Base-by-base conservation (phyloP, 805 yeast species). In the Saturnispora sanitii region DNA sequence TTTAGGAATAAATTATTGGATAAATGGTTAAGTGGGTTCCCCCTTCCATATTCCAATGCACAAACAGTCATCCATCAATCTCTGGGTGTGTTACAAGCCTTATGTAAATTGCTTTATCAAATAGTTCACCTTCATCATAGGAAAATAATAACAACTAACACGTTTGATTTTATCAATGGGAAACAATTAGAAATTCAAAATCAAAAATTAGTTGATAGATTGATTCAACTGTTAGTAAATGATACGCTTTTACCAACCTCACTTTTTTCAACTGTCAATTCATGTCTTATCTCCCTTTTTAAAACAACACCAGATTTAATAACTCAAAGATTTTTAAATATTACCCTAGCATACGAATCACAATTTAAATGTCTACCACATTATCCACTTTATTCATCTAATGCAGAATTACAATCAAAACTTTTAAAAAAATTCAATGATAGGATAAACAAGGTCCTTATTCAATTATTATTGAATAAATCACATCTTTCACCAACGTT, bases 31-130 rank as follows among this genome's bases (percentile, higher is more conserved):
- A 48, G 71, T 7, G 7, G n/a, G n/a, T 77, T 67, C 49, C 86
- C 85, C 4, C 65, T 76, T 41, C 57, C 62, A 17, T 60, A 68
- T 13, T 60, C 67, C 16, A 75, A 67, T 40, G 64, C 66, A 33
- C 83, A 73, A 45, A 65, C 67, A 28, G 78, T 74, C 49, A 50
- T 59, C 23, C 52, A 64, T 27, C 69, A 78, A 55, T 70, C 76
- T 35, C 58, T 77, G 29, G 76, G 81, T 12, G 64, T 77, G 35
- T 77, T 73, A 56, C 61, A 82, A n/a, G 79, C 88, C 22, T 66
- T 81, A n/a, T 64, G 80, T 39, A 84, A 82, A 58, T 77, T 88
- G 44, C 72, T 85, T 9, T 75, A 75, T n/a, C 70, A 70, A 41
- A 60, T 79, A 4, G 66, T 79, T 12, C 64, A 68, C 27, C 68